Conservation (phyloP, 1,139 yeast species). For the Maudiozyma humilis region DNA sequence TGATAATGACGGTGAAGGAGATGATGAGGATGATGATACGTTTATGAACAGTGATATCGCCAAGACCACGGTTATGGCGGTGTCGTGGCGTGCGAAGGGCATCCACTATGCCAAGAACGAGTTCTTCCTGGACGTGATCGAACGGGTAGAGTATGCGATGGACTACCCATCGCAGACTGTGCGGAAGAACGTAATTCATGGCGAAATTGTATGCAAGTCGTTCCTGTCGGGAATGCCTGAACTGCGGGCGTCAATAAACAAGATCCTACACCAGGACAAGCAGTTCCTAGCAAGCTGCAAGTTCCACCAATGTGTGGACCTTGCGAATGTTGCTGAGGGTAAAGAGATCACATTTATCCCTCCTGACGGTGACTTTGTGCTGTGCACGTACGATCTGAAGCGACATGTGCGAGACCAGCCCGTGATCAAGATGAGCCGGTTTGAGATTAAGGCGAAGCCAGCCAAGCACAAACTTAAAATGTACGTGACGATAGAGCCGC, state of each 20-base stretch:
- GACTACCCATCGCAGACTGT: slow-evolving; percentile 49
- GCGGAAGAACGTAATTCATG: slow-evolving; percentile 54
- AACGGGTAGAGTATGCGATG: slow-evolving; percentile 54
- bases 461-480: slow-evolving; percentile 23
- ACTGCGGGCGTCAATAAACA: slow-evolving; percentile 59
- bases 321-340: slow-evolving; percentile 41
- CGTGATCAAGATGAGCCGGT: slow-evolving; percentile 24
- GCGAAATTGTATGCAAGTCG: slow-evolving; percentile 56
- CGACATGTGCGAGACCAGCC: slow-evolving; percentile 37
- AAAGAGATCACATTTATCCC: slow-evolving; percentile 58
- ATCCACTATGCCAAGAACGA: slow-evolving; percentile 72
- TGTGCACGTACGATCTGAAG: slow-evolving; percentile 42
- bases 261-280: slow-evolving; percentile 41
- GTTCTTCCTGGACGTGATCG: slow-evolving; percentile 67
- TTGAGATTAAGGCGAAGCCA: slow-evolving; percentile 24
- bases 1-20: slow-evolving; percentile 13
- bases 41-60: slow-evolving; percentile 56
- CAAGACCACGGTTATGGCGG: slow-evolving; percentile 62
- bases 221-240: slow-evolving; percentile 75
- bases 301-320: slow-evolving; percentile 74
- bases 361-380: slow-evolving; percentile 67
- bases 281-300: slow-evolving; percentile 42
- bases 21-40: slow-evolving; percentile 21
- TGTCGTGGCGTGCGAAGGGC: slow-evolving; percentile 79
- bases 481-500: slow-evolving; percentile 39